Conservation (phyloP, 2,329 filamentous ascomycete genomes). For the Fusarium transvaalense region DNA sequence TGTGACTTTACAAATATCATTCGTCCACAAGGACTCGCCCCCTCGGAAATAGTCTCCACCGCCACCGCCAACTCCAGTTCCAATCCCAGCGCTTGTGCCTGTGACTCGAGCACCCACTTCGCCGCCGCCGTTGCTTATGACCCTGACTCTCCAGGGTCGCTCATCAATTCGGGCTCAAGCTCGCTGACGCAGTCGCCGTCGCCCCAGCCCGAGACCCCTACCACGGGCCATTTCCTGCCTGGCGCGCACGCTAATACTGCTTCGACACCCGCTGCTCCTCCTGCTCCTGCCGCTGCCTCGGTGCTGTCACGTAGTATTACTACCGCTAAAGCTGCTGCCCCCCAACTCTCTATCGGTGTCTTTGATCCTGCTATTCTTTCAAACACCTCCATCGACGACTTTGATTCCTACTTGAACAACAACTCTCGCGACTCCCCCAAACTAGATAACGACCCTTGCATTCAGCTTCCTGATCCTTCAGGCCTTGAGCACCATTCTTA, state of each 20-base stretch:
- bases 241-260: slow-evolving; percentile 48
- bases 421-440: neutral
- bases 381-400: slow-evolving; percentile 50
- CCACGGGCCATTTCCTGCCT: slow-evolving; percentile 46
- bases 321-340: slow-evolving; percentile 42
- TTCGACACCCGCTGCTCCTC: slow-evolving; percentile 42
- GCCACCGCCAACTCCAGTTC: slow-evolving; percentile 43
- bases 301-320: slow-evolving; percentile 44
- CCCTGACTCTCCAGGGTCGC: slow-evolving; percentile 53
- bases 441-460: neutral
- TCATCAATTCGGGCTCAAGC: slow-evolving; percentile 52
- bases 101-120: slow-evolving; percentile 46
- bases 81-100: slow-evolving; percentile 21
- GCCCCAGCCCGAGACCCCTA: slow-evolving; percentile 54
- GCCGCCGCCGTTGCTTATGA: slow-evolving; percentile 45
- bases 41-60: slow-evolving; percentile 42
- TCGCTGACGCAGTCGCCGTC: slow-evolving; percentile 55
- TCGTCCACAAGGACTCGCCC: slow-evolving; percentile 40
- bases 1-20: slow-evolving; percentile 36
- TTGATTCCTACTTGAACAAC: slow-evolving; percentile 12
- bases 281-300: slow-evolving; percentile 45
- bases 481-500: slow-evolving; percentile 36
- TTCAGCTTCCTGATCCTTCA: neutral
- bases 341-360: slow-evolving; percentile 37
- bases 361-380: slow-evolving; percentile 45